Percentiles rank a stretch among this genome's conserved stretches.
Conservation (phyloP, 768 basidiomycete genomes). For the Butyriboletus loyo region DNA sequence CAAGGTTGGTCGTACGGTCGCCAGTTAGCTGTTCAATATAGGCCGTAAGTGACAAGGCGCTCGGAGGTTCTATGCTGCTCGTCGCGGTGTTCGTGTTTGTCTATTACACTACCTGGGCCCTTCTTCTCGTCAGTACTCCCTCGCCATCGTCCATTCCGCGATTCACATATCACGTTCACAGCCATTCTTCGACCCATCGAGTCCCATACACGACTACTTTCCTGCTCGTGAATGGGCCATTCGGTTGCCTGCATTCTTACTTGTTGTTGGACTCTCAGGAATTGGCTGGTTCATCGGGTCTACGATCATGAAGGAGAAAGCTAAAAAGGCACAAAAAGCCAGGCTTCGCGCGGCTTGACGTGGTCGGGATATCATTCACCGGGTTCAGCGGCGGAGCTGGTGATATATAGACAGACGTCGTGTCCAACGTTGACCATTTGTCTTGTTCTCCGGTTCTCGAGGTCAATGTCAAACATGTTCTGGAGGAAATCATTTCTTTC, state of each 20-base stretch:
- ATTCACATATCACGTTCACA: conserved; percentile 25
- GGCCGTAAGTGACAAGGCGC: conserved; percentile 76
- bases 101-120: conserved; percentile 92
- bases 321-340: conserved; percentile 63
- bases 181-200: conserved; percentile 81
- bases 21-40: conserved; percentile 30
- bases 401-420: neutral
- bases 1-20: neutral
- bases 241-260: conserved; percentile 77
- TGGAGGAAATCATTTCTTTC: neutral
- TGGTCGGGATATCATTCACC: neutral
- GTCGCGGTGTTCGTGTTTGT: conserved; percentile 72
- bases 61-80: conserved; percentile 79
- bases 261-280: conserved; percentile 75
- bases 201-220: conserved; percentile 74
- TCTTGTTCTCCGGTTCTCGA: neutral
- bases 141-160: neutral
- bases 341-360: conserved; percentile 56
- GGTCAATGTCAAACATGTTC: neutral
- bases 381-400: neutral
- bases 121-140: conserved; percentile 64
- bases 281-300: conserved; percentile 79
- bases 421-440: neutral
- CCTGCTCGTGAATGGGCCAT: conserved; percentile 92
- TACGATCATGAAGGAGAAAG: conserved; percentile 73